Conservation (phyloP, 2,329 filamentous ascomycete species). For the Aspergillus uvarum region DNA sequence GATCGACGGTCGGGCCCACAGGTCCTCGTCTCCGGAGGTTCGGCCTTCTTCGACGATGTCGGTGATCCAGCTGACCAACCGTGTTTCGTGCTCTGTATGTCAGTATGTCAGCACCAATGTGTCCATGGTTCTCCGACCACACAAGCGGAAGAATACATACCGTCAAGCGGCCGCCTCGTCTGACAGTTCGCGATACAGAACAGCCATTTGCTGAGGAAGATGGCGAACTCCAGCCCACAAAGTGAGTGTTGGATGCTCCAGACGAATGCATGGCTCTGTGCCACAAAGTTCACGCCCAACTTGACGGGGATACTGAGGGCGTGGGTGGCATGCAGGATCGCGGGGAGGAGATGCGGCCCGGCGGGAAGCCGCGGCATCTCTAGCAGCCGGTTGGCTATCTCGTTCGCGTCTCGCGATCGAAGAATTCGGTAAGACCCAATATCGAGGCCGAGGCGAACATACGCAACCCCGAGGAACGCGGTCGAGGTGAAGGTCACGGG, state of each 20-base stretch:
- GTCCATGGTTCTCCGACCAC: no score
- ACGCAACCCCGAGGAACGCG: slow-evolving; percentile 58
- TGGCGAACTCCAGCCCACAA: slow-evolving; percentile 27
- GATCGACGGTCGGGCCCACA: no score
- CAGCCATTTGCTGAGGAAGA: slow-evolving; percentile 27
- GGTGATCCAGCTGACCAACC: no score
- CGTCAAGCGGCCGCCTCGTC: no score
- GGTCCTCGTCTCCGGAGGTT: no score
- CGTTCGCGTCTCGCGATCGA: slow-evolving; percentile 60
- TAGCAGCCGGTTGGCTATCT: slow-evolving; percentile 38
- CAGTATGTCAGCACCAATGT: no score
- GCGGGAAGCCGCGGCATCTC: slow-evolving; percentile 54
- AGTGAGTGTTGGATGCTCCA: slow-evolving; percentile 29
- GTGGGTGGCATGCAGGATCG: slow-evolving; percentile 66
- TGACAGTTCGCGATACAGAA: no score
- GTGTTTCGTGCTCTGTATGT: no score
- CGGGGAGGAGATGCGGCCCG: slow-evolving; percentile 57
- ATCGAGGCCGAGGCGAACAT: slow-evolving; percentile 48
- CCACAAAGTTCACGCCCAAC: slow-evolving; percentile 24
- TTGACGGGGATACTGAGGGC: slow-evolving; percentile 58
- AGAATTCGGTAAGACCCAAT: slow-evolving; percentile 48
- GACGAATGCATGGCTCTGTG: slow-evolving; percentile 21
- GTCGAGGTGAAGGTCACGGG: slow-evolving; percentile 65
- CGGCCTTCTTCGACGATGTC: no score
- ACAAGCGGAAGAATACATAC: no score